Conservation (phyloP, 2,329 filamentous ascomycete species). For the Claviceps sp. region DNA sequence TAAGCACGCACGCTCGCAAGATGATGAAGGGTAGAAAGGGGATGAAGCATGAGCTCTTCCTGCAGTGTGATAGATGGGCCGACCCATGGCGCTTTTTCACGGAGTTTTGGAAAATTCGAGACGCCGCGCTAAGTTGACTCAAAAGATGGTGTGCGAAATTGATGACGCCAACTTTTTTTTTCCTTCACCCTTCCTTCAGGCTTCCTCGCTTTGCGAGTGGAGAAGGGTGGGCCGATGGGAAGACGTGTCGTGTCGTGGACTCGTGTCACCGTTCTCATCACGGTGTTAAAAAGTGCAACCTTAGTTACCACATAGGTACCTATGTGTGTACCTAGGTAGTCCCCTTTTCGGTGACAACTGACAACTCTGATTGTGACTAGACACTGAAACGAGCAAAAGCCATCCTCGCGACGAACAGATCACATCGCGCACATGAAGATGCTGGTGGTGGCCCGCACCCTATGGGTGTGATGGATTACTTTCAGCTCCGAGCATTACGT, state of each 20-base stretch:
- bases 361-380: too few species aligned
- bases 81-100: not conserved
- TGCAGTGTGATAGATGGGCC: not conserved
- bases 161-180: not conserved
- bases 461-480: too few species aligned
- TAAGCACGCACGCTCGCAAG: not conserved
- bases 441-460: not conserved
- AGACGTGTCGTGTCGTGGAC: not conserved
- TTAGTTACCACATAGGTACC: too few species aligned
- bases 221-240: not conserved
- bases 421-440: not conserved
- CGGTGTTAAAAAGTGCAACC: too few species aligned
- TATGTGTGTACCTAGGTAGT: too few species aligned
- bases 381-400: not conserved
- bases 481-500: not conserved
- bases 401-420: not conserved
- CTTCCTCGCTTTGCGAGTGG: not conserved
- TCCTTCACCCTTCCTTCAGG: not conserved
- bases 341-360: too few species aligned
- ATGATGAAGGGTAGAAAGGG: not conserved
- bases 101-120: not conserved
- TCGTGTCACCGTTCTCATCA: too few species aligned
- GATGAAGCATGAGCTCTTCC: not conserved
- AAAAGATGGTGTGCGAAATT: not conserved
- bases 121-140: not conserved